Evolutionary conservation across 2,329 filamentous ascomycete genomes (phyloP).

Genomic region (Fusarium burgessii): DNA sequence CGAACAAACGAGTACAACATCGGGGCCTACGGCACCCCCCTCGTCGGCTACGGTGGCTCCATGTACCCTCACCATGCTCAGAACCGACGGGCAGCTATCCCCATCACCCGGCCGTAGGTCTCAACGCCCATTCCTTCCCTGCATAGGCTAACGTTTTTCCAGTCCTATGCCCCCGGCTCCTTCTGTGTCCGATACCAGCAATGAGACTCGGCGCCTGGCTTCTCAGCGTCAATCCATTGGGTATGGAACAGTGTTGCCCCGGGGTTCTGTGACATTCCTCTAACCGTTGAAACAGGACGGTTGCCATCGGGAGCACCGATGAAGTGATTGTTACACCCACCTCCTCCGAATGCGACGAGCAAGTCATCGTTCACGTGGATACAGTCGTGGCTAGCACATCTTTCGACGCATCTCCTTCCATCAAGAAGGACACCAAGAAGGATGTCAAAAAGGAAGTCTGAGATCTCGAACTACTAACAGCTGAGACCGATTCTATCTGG

Average conservation of each 20-base stretch:
- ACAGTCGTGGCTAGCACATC: slow-evolving; percentile 59
- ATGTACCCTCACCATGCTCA: slow-evolving; percentile 54
- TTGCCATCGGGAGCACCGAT: slow-evolving; percentile 56
- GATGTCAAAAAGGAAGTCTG: slow-evolving; percentile 51
- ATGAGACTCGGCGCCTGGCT: slow-evolving; percentile 47
- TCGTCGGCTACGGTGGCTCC: slow-evolving; percentile 64
- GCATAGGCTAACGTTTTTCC: slow-evolving; percentile 12
- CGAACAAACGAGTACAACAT: slow-evolving; percentile 95
- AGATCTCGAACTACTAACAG: neutral
- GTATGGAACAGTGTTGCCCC: slow-evolving; percentile 49
- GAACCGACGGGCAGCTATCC: slow-evolving; percentile 50
- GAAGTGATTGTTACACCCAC: slow-evolving; percentile 55
- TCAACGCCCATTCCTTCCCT: neutral
- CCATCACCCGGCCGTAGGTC: slow-evolving; percentile 49
- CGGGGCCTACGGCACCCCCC: slow-evolving; percentile 73
- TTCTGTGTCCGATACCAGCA: slow-evolving; percentile 26
- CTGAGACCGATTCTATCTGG: neutral
- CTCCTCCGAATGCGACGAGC: slow-evolving; percentile 65
- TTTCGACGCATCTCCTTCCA: slow-evolving; percentile 60
- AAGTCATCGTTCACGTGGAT: slow-evolving; percentile 66
- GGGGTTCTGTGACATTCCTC: slow-evolving; percentile 46
- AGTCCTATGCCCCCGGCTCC: slow-evolving; percentile 16
- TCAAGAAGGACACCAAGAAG: slow-evolving; percentile 57
- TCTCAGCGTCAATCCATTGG: slow-evolving; percentile 52
- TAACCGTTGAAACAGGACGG: slow-evolving; percentile 53